Evolutionary conservation across 768 basidiomycete genomes (phyloP), one percentile per base, ranked within the genome.

Genomic region (Lactarius deliciosus): DNA sequence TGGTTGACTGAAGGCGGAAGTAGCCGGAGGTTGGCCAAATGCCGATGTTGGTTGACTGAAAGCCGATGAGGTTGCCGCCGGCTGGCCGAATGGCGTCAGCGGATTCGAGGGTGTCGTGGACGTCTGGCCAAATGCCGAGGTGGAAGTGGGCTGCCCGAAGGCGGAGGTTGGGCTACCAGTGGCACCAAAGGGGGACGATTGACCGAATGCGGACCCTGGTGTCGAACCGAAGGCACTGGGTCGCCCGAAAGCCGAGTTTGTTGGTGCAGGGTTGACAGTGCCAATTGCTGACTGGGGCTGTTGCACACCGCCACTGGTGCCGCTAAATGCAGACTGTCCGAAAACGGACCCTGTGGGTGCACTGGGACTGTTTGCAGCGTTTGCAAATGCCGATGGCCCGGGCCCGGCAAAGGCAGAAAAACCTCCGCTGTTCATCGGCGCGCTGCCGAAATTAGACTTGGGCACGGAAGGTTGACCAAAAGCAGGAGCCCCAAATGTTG

Each of bases 1-100:
- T 54, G 78, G 77, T 2, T 78, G 79, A 58, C 79, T 74, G 60
- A 87, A 87, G 3, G 83, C 82, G 2, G 84, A 83, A 7, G 79
- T 72, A 1, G 82, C 77, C 5, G 85, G 81, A 28, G 60, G 64
- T 18, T 68, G 64, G 30, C 73, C 54, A 70, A 79, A 77, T 8
- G 65, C 73, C 5, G 75, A 70, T 11, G 68, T 62, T n/a, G 80
- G 74, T 60, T 75, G 74, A 5, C 74, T 72, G 59, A 77, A 77
- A 8, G 75, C 73, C 5, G 77, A 75, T 7, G 72, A 65, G 6
- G 75, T 41, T 38, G 57, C 69, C 61, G 76, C 70, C 28, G 78
- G 72, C 38, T 61, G 64, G 34, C 68, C 59, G 11, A 67, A 69
- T 22, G 56, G 32, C 30, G 61, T 38, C 15, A 61, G 32, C 16